Evolutionary conservation across 352 stramenopile genomes (phyloP), one percentile per base, ranked within the genome.

Genomic region (Phytophthora syringae): DNA sequence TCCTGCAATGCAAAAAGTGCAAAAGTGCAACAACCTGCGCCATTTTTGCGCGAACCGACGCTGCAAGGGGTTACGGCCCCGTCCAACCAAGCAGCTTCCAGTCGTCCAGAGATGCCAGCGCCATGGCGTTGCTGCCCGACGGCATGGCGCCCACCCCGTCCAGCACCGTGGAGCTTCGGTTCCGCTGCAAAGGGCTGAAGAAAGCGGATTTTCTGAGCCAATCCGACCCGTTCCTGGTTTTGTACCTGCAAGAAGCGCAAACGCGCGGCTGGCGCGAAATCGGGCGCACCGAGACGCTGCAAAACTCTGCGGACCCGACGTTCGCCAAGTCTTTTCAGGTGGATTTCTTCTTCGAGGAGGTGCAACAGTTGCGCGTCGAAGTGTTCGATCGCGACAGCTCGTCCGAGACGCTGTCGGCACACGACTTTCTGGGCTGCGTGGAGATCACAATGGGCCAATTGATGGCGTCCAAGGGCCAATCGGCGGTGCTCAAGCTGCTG

Each of bases 271-370:
- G 87, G 87, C 73, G 71, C 10, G 85, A 95, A 52, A 40, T 95
- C 34, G 85, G 87, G 20, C 78, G 85, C 58, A 95, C 87, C 3
- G 87, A 95, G 69, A 92, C 88, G 3, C 77, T 94, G 12, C 45
- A 70, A 7, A 94, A 95, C 56, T 82, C 73, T 3, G 54, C 82
- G 9, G 77, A 90, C 52, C 87, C 87, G 60, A 80, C 62, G 15
- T 95, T 94, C 63, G 84, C 82, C 45, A 89, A 74, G 24, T 77
- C 77, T 7, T 83, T 95, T 42, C 71, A 92, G 51, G 27, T 92
- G 21, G 83, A 90, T 50, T 93, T 86, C 52, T 89, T 87, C 60
- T 93, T 93, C 55, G 84, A 93, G 57, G 88, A 96, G 28, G 79
- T 95, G 1, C 88, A 96, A 72, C 77, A 80, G 11, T 60, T 96